Evolutionary conservation across 1,139 yeast species (phyloP), one percentile per base, ranked within the genome.

Genomic region (Sugiyamaella grinbergsii): DNA sequence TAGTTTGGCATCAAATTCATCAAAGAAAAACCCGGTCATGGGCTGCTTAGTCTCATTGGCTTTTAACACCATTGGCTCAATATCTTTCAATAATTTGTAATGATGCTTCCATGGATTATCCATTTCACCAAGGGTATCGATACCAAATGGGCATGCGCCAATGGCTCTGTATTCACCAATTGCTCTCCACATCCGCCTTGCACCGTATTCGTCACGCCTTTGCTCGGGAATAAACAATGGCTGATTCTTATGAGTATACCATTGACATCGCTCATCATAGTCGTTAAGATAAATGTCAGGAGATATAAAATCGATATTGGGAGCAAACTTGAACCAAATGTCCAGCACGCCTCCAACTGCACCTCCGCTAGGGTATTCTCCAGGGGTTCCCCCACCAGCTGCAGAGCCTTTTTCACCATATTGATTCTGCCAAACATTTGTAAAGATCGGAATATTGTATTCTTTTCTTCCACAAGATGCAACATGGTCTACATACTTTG

Each of bases 201-300:
- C 55, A 4, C 55, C 55, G 28, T 28, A 47, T 33, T 42, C 55
- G 40, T 53, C 55, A 22, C 55, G 23, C 18, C 55, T 40, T 44
- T 53, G 55, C 45, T 53, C 55, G 11, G 55, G 55, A 23, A 53
- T 50, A 24, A 53, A 53, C 6, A 50, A 39, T 7, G 53, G 51
- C n/a, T 53, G 51, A 22, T 28, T 34, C 22, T 41, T 43, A 26
- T 50, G 51, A 1, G 45, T 11, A 34, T 53, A 53, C 45, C 47
- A 38, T 22, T 41, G 41, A 28, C 51, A 53, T 16, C 49, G 10
- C 40, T 47, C 52, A 5, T 39, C 47, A 28, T 53, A 53, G 28
- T 53, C 50, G 15, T 40, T 50, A 19, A 50, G 22, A 28, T 50
- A 50, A 2, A 50, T 47, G 22, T 50, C 54, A 16, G 54, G 54